Base-by-base conservation (phyloP, 129 eudicot genomes). In the Flaveria bidentis region DNA sequence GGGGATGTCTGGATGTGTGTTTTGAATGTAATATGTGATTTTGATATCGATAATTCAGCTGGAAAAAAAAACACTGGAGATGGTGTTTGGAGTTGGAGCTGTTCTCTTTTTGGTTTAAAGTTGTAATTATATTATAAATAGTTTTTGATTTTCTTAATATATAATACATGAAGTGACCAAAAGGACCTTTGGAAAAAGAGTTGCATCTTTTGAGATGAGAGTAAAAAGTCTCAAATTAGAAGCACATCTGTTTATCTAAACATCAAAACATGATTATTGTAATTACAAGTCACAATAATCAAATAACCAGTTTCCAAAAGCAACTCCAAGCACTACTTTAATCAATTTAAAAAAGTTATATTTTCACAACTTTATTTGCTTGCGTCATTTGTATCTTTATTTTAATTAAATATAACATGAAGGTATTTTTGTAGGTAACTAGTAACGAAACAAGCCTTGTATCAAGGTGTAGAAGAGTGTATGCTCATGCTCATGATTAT, bases 401-500 rank as follows among this genome's bases (percentile, higher is more conserved):
- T 23, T 62, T 6, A 28, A 52, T 62, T 39, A 17, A 46, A 26
- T 44, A 49, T 78, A 82, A 74, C 73, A 47, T 65, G 53, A 71
- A 15, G 72, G 52, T 73, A n/a, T 44, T 13, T 18, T 60, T 77
- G 80, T 71, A 95, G 99, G 99, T 95, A 69, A 89, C 99, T 55
- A 83, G 92, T 87, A 82, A 85, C 9, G 99, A 91, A 81, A 91
- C 97, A 47, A 95, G 91, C 81, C 96, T 86, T 66, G 83, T 86
- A 79, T 94, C 99, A 72, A 87, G 96, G 82, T 95, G 99, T 81
- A 88, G 99, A 80, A 85, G 99, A 84, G 96, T 95, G 47, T 95
- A 95, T 84, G 99, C 99, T 23, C 97, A 95, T 95, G 99, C 99
- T 33, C 99, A 95, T 87, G 99, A 95, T 80, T 95, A 95, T 80